phyloP scores from a whole-genome alignment of 192 early-diverging fungal genomes.

The Rhizoclosmatium sp. region DNA sequence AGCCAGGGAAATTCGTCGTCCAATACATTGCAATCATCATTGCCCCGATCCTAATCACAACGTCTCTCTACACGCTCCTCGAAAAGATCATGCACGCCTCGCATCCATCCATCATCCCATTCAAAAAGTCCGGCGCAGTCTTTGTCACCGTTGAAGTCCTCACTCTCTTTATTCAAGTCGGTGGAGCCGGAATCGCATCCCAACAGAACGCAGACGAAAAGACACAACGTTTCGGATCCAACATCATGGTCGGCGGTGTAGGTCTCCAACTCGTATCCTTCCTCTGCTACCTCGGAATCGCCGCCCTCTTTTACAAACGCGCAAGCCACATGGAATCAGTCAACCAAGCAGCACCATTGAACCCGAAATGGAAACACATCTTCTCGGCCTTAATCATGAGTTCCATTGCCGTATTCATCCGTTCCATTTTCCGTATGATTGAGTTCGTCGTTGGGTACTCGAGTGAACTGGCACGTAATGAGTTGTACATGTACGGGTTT shows the following conservation, averaged over 20 bases:
- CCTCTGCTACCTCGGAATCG: slow-evolving; percentile 21
- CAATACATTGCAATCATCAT: slow-evolving; percentile 38
- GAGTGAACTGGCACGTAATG: neutral
- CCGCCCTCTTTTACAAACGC: slow-evolving; percentile 15
- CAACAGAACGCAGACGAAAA: neutral
- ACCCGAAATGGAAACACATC: neutral
- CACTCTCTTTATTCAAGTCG: slow-evolving; percentile 38
- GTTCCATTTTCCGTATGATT: slow-evolving; percentile 40
- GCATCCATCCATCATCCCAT: slow-evolving; percentile 10
- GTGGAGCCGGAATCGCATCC: slow-evolving; percentile 31
- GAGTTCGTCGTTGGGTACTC: slow-evolving; percentile 28
- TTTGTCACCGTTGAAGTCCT: slow-evolving; percentile 37
- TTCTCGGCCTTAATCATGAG: slow-evolving; percentile 2
- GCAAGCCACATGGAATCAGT: neutral
- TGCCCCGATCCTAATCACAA: slow-evolving; percentile 42
- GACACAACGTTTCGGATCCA: neutral
- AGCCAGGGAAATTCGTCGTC: slow-evolving; percentile 3
- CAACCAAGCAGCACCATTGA: neutral
- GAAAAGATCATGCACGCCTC: slow-evolving; percentile 15
- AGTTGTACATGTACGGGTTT: slow-evolving; percentile 16
- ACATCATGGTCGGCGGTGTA: slow-evolving; percentile 36
- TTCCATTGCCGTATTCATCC: neutral
- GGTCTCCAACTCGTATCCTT: slow-evolving; percentile 37
- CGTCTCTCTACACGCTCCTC: slow-evolving; percentile 36
- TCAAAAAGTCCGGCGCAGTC: neutral